A percentile compares a stretch with the other conserved stretches of the same genome.
phyloP scores from a whole-genome alignment of 208 protist species.

The Jaenimonas drosophilae region DNA sequence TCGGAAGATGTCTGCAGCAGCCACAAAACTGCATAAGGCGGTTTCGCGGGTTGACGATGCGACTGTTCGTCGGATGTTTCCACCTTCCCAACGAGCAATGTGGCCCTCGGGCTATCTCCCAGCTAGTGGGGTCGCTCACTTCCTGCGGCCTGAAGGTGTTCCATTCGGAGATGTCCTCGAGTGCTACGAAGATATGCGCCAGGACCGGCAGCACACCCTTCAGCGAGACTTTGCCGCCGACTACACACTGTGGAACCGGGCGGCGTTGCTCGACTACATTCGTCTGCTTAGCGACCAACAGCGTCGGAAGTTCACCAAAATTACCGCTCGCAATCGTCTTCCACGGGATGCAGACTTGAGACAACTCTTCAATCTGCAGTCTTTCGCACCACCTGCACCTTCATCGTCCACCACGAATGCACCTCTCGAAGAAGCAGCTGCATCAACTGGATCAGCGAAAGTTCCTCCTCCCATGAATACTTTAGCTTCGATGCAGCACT shows the following conservation, averaged over 20 bases:
- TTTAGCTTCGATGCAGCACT: slow-evolving; percentile 3
- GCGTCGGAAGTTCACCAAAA: neutral
- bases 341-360: slow-evolving; percentile 8
- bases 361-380: slow-evolving; percentile 4
- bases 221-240: slow-evolving; percentile 74
- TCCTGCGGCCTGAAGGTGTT: slow-evolving; percentile 45
- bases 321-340: neutral
- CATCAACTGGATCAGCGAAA: too few relatives aligned
- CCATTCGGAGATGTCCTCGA: slow-evolving; percentile 47
- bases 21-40: too few relatives aligned
- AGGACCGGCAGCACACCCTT: slow-evolving; percentile 15
- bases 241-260: slow-evolving; percentile 62
- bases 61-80: too few relatives aligned
- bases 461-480: neutral
- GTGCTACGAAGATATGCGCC: slow-evolving; percentile 28
- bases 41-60: too few relatives aligned
- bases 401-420: too few relatives aligned
- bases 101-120: slow-evolving; percentile 64
- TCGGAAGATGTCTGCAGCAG: too few relatives aligned
- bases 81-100: slow-evolving; percentile 21
- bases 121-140: slow-evolving; percentile 61
- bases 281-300: slow-evolving; percentile 5
- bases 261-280: slow-evolving; percentile 32
- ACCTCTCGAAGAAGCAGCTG: too few relatives aligned
- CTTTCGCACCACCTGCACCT: slow-evolving; percentile 1